Base-by-base conservation (phyloP, 2,329 filamentous ascomycete genomes). In the Cryoendolithus antarcticus region DNA sequence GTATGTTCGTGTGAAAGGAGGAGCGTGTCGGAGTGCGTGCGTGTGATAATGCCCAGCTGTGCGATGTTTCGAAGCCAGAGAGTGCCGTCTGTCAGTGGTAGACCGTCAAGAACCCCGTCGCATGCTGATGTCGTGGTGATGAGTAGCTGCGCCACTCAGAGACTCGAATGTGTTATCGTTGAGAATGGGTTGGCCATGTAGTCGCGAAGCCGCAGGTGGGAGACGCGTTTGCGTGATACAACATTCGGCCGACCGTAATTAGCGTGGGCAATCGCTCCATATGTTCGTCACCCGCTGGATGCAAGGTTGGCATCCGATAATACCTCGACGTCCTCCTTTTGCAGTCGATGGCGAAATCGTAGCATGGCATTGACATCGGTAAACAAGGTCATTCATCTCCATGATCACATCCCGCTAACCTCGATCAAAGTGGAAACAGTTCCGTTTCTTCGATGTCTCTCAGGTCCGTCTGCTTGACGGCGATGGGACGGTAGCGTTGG, bases 381-480 rank as follows among this genome's bases (percentile, higher is more conserved):
- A 48, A 34, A 27, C 7, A 27, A 27, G 27, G 27, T 30, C 11
- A 21, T 9, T 9, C 9, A 21, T 31, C 30, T 24, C 24, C 24
- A 27, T 27, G 24, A 27, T 27, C 24, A 8, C 24, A 27, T 27
- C 7, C 24, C 24, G 24, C 24, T 27, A 4, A 27, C 24, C 24
- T 27, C 30, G n/a, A 19, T 36, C 41, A 37, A 48, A 94, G 89
- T 96, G 91, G 89, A 95, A 95, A 82, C 80, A 82, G 52, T 98
- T 98, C 70, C 88, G 93, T 72, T 98, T 98, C 79, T 96, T 98
- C 75, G 86, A 95, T 65, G 86, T 93, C 62, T 78, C 78, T 59
- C 80, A 83, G 59, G 79, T 95, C 62, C 77, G 81, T 57, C 72
- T 88, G 54, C 74, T 72, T 51, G 82, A 93, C 60, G 80, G 81